phyloP scores from a whole-genome alignment of 306 rosid species.

The Parietaria judaica region DNA sequence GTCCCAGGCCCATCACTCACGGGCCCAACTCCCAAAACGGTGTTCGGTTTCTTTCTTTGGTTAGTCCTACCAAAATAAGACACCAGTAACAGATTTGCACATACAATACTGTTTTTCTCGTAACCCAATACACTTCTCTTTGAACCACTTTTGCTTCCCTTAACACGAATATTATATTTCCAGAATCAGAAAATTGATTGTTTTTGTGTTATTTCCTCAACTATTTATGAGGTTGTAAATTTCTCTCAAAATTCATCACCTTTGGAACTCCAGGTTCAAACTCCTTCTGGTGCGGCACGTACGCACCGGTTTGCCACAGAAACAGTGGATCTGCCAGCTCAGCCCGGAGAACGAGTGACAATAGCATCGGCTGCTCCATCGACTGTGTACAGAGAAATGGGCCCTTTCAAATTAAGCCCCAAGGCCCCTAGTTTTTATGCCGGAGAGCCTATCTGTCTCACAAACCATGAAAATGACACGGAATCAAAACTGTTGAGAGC shows the following conservation, averaged over 20 bases:
- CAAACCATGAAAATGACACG: slow-evolving; percentile 86
- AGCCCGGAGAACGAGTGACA: slow-evolving; percentile 86
- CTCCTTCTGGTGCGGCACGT: slow-evolving; percentile 90
- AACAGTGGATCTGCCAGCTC: slow-evolving; percentile 90
- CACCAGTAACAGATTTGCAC: neutral
- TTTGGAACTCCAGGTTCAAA: slow-evolving; percentile 51
- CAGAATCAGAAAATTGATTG: no score
- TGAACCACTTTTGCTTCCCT: neutral
- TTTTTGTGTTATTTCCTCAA: no score
- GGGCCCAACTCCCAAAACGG: no score
- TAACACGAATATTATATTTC: no score
- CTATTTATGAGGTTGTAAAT: no score
- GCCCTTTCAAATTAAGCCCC: slow-evolving; percentile 80
- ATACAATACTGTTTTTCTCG: neutral
- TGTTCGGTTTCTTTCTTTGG: no score
- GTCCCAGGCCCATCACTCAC: no score
- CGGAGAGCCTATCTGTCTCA: slow-evolving; percentile 87
- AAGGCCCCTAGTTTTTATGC: slow-evolving; percentile 66
- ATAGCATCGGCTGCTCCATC: slow-evolving; percentile 87
- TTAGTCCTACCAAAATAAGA: no score
- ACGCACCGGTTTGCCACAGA: slow-evolving; percentile 93
- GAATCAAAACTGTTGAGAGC: slow-evolving; percentile 83
- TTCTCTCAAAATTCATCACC: neutral
- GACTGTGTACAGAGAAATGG: slow-evolving; percentile 58
- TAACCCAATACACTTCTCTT: slow-evolving; percentile 7